Evolutionary conservation across 495 filamentous ascomycete species (phyloP).

Genomic region (Penicillium flavigenum): DNA sequence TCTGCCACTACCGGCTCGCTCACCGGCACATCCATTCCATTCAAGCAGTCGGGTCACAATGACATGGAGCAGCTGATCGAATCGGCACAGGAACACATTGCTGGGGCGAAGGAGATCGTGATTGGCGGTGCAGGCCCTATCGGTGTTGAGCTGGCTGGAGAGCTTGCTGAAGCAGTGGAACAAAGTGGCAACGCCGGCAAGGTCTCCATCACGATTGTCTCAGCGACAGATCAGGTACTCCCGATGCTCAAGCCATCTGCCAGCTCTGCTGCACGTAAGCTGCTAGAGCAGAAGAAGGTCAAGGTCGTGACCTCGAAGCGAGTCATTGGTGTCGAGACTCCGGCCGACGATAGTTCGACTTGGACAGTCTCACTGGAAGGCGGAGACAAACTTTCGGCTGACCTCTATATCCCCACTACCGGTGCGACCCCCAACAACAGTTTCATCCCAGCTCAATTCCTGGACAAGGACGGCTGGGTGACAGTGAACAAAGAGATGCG

Average conservation of each 20-base stretch:
- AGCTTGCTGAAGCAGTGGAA: constrained; percentile 52
- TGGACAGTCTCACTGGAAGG: constrained; percentile 43
- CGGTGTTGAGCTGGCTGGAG: constrained; percentile 63
- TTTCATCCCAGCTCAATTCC: constrained; percentile 52
- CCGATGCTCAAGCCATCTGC: constrained; percentile 29
- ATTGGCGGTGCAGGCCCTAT: constrained; percentile 67
- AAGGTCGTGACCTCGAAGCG: constrained; percentile 28
- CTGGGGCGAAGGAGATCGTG: constrained; percentile 57
- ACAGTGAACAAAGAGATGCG: constrained; percentile 55
- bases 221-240: constrained; percentile 35
- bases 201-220: constrained; percentile 48
- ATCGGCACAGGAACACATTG: constrained; percentile 46
- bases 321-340: constrained; percentile 17
- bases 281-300: constrained; percentile 28
- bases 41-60: constrained; percentile 48
- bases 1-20: constrained; percentile 39
- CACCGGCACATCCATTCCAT: constrained; percentile 47
- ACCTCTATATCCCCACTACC: constrained; percentile 63
- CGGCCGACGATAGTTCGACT: constrained; percentile 11
- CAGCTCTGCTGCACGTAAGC: constrained; percentile 27
- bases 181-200: constrained; percentile 34
- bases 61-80: constrained; percentile 45
- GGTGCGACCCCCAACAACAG: constrained; percentile 61
- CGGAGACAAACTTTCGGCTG: constrained; percentile 45
- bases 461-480: constrained; percentile 53